These are phyloP conservation scores for Esteya vermicola DNA, from an alignment of 2,329 filamentous ascomycete species.

Conservation along the genomic window DNA sequence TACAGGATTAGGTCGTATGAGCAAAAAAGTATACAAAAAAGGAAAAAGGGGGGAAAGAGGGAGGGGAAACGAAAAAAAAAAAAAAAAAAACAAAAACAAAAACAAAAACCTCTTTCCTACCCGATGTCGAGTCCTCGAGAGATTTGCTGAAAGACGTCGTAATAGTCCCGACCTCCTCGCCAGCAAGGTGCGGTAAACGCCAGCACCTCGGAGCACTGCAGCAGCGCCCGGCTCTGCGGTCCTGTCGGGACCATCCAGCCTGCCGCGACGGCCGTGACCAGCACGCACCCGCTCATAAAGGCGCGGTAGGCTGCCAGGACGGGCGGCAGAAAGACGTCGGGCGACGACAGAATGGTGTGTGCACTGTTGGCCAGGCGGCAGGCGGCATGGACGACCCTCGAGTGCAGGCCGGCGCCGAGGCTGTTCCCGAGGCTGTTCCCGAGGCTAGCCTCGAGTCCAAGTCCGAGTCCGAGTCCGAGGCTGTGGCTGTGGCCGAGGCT, in stretches of 20 bases:
- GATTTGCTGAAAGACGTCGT: slow-evolving; percentile 1
- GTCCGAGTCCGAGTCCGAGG: too few species aligned
- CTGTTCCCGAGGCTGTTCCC: too few species aligned
- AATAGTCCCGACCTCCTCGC: slow-evolving; percentile 2
- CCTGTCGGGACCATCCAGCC: background rate
- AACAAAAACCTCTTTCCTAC: background rate
- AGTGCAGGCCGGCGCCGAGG: background rate
- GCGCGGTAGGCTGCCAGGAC: slow-evolving; percentile 1
- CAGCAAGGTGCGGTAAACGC: background rate
- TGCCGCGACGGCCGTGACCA: slow-evolving; percentile 1
- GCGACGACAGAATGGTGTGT: background rate
- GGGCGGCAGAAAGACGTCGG: background rate
- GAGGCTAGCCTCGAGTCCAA: too few species aligned
- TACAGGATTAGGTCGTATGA: background rate
- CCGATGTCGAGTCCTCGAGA: background rate
- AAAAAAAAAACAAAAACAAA: background rate
- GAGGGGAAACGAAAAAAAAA: background rate
- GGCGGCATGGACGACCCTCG: background rate
- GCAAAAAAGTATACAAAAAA: background rate
- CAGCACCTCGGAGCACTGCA: slow-evolving; percentile 1
- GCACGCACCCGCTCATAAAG: slow-evolving; percentile 2
- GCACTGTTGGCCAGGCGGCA: background rate
- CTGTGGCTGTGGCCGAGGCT: too few species aligned
- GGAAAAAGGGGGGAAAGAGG: background rate
- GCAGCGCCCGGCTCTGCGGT: background rate